Evolutionary conservation across 1,284 basidiomycete species (phyloP).

Genomic region (Agroathelia rolfsii): DNA sequence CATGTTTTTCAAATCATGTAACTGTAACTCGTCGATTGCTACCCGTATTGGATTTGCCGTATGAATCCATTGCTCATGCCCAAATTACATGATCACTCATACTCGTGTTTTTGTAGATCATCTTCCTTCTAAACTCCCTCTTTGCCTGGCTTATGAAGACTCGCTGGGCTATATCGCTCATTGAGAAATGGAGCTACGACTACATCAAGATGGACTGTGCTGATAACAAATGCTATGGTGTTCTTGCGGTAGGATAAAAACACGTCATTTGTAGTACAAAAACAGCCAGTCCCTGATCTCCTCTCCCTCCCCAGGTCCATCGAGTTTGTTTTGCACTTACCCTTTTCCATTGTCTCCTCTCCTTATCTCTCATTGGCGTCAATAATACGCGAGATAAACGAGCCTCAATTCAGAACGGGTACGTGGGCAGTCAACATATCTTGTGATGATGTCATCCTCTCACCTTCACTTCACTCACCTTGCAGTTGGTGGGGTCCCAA

Average conservation of each 20-base stretch:
- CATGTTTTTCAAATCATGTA: constrained; percentile 98
- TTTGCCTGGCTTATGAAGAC: constrained; percentile 96
- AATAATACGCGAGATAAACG: constrained; percentile 85
- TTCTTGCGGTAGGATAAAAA: constrained; percentile 70
- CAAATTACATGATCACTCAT: not conserved
- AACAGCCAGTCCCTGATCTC: constrained; percentile 5
- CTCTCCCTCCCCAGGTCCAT: constrained; percentile 57
- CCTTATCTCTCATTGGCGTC: constrained; percentile 75
- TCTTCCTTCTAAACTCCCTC: constrained; percentile 94
- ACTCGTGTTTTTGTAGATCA: constrained; percentile 61
- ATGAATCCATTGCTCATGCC: constrained; percentile 22
- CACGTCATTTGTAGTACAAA: constrained; percentile 1
- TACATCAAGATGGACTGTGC: constrained; percentile 98
- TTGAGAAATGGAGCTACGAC: constrained; percentile 91
- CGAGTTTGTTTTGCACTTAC: constrained; percentile 93
- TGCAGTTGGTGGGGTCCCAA: constrained; percentile 98
- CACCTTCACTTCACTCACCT: constrained; percentile 5
- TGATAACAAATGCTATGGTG: constrained; percentile 90
- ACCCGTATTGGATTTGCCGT: constrained; percentile 95
- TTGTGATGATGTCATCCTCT: not conserved
- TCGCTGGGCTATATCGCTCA: constrained; percentile 75
- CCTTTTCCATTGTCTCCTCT: constrained; percentile 82
- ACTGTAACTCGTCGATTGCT: constrained; percentile 97
- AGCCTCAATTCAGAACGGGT: constrained; percentile 96
- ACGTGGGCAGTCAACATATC: constrained; percentile 16